Evolutionary conservation across 768 basidiomycete species (phyloP).

Genomic region (Naganishia vaughanmartiniae): DNA sequence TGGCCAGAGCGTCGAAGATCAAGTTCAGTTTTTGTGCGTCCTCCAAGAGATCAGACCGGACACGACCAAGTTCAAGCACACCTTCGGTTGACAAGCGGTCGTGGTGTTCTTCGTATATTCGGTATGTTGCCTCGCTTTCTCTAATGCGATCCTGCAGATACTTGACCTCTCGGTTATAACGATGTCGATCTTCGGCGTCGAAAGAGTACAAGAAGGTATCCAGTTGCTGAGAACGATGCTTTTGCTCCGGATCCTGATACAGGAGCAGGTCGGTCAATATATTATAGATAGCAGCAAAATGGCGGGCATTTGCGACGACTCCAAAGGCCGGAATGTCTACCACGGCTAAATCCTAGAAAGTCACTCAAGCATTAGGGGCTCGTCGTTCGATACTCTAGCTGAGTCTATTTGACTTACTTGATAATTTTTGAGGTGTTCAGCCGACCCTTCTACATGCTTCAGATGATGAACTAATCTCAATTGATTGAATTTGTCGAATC

Average conservation of each 20-base stretch:
- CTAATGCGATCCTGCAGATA: conserved; percentile 69
- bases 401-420: conserved; percentile 57
- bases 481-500: conserved; percentile 92
- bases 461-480: conserved; percentile 74
- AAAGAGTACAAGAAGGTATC: conserved; percentile 81
- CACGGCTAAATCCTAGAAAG: conserved; percentile 71
- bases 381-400: not conserved
- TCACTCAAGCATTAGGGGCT: conserved; percentile 4
- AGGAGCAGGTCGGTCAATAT: conserved; percentile 81
- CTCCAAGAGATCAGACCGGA: conserved; percentile 69
- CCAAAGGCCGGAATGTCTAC: conserved; percentile 82
- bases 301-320: conserved; percentile 74
- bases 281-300: conserved; percentile 80
- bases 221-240: conserved; percentile 70
- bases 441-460: conserved; percentile 5
- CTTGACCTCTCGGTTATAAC: conserved; percentile 44
- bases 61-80: conserved; percentile 61
- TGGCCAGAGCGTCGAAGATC: conserved; percentile 70
- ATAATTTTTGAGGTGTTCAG: conserved; percentile 63
- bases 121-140: conserved; percentile 53
- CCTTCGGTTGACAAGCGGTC: conserved; percentile 53
- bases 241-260: conserved; percentile 83
- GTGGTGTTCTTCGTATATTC: conserved; percentile 51
- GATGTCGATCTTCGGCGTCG: conserved; percentile 56
- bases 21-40: conserved; percentile 75